A percentile compares a stretch with the other conserved stretches of the same genome.
These are phyloP conservation scores for Lichtheimia corymbifera DNA, from an alignment of 371 early-diverging fungal genomes.

Conservation along the genomic window DNA sequence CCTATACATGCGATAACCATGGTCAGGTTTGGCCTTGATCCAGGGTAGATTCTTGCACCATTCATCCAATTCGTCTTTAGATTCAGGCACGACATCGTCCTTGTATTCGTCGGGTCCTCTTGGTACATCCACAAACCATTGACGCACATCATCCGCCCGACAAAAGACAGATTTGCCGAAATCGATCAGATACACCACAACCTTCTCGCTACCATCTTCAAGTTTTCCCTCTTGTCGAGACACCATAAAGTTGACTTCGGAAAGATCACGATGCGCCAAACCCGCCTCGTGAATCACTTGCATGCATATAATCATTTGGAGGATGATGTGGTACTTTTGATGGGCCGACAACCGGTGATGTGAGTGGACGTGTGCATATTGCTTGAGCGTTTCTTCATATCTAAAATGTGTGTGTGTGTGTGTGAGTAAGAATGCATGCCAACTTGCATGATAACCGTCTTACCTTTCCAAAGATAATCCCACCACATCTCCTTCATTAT, in stretches of 20 bases:
- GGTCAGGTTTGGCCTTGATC: slow-evolving; percentile 64
- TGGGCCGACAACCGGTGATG: slow-evolving; percentile 58
- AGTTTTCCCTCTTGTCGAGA: slow-evolving; percentile 49
- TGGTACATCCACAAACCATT: slow-evolving; percentile 60
- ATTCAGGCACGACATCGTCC: slow-evolving; percentile 49
- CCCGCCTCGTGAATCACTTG: slow-evolving; percentile 61
- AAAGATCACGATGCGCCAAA: slow-evolving; percentile 66
- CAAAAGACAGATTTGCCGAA: slow-evolving; percentile 71
- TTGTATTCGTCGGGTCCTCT: slow-evolving; percentile 41
- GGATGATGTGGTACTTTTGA: slow-evolving; percentile 61
- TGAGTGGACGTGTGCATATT: slow-evolving; percentile 58
- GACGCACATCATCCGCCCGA: slow-evolving; percentile 48
- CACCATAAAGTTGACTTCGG: slow-evolving; percentile 73
- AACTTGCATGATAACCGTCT: neutral
- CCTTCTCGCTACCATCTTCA: slow-evolving; percentile 54
- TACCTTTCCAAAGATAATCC: slow-evolving; percentile 52
- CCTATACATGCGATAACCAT: slow-evolving; percentile 64
- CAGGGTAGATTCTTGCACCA: slow-evolving; percentile 55
- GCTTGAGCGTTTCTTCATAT: slow-evolving; percentile 58
- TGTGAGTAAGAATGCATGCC: neutral
- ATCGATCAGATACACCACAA: slow-evolving; percentile 61
- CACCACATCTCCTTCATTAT: slow-evolving; percentile 48
- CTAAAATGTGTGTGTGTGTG: slow-evolving; percentile 10
- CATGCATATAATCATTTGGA: slow-evolving; percentile 65
- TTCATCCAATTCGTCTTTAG: slow-evolving; percentile 45